Evolutionary conservation across 257 asterid genomes (phyloP).

Genomic region (Scutellaria baicalensis): DNA sequence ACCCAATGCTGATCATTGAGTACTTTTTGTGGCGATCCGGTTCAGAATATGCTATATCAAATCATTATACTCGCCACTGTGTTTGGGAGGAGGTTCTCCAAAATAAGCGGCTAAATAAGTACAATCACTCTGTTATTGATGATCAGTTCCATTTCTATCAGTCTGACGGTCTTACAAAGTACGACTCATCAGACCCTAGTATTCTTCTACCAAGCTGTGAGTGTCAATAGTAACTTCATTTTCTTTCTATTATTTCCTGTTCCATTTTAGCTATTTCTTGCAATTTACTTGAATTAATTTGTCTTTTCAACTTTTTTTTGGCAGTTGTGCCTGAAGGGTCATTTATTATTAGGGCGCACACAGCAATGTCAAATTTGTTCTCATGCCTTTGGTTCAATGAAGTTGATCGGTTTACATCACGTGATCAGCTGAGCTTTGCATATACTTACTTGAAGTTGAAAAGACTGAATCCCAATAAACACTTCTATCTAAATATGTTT

Average conservation of each 20-base stretch:
- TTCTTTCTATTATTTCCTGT: conserved; percentile 4
- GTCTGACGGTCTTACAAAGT: conserved; percentile 84
- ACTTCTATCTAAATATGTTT: conserved; percentile 68
- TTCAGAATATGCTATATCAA: conserved; percentile 87
- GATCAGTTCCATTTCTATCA: conserved; percentile 75
- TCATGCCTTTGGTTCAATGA: conserved; percentile 97
- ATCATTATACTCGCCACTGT: conserved; percentile 85
- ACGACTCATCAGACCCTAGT: conserved; percentile 57
- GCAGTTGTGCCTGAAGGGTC: conserved; percentile 95
- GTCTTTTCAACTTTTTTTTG: background rate
- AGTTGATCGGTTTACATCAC: conserved; percentile 80
- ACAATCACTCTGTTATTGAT: conserved; percentile 70
- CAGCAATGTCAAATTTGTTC: conserved; percentile 80
- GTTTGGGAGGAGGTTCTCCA: conserved; percentile 96
- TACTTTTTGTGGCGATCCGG: conserved; percentile 72
- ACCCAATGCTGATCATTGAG: conserved; percentile 80
- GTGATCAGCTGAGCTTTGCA: conserved; percentile 91
- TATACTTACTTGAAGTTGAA: conserved; percentile 78
- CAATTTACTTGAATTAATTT: background rate
- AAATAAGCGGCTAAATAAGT: conserved; percentile 83
- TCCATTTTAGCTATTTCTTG: background rate
- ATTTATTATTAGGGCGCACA: conserved; percentile 85
- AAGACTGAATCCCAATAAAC: conserved; percentile 60
- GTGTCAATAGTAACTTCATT: conserved; percentile 25
- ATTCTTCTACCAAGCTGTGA: conserved; percentile 73